phyloP scores from a whole-genome alignment of 2,329 filamentous ascomycete species.

The Hyphodiscus sp. region DNA sequence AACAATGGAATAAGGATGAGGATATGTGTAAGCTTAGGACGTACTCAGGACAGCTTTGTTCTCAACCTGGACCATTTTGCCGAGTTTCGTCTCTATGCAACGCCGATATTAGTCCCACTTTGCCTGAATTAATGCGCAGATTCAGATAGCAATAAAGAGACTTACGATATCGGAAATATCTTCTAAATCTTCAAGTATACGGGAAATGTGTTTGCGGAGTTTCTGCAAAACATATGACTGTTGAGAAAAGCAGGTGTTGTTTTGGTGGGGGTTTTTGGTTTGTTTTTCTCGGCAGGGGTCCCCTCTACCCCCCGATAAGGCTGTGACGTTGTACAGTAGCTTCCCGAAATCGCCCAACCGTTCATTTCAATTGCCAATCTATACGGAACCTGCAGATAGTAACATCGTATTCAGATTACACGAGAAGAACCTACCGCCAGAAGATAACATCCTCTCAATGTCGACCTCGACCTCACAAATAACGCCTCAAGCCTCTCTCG shows the following conservation, averaged over 20 bases:
- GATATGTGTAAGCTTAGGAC: constrained; percentile 31
- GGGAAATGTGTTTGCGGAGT: constrained; percentile 4
- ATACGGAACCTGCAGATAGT: not conserved
- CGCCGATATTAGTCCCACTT: constrained; percentile 2
- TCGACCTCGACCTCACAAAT: constrained; percentile 15
- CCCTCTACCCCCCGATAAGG: constrained; percentile 17
- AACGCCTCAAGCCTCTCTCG: constrained; percentile 30
- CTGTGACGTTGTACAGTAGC: not conserved
- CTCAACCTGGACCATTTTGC: constrained; percentile 58
- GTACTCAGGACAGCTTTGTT: constrained; percentile 64
- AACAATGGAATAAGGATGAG: constrained; percentile 7
- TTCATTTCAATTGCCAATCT: not conserved
- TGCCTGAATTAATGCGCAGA: constrained; percentile 3
- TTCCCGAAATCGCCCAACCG: not conserved
- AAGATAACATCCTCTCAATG: constrained; percentile 11
- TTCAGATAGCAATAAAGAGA: constrained; percentile 6
- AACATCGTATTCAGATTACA: not conserved
- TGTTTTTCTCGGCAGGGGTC: constrained; percentile 11
- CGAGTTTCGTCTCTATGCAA: constrained; percentile 19
- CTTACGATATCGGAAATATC: not conserved
- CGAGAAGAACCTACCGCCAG: not conserved
- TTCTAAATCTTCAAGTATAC: not conserved
- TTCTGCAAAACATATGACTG: constrained; percentile 1
- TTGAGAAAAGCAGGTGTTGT: not conserved
- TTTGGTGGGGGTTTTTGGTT: not conserved